Evolutionary conservation across 495 filamentous ascomycete genomes (phyloP).

Genomic region (Aspergillus steynii): DNA sequence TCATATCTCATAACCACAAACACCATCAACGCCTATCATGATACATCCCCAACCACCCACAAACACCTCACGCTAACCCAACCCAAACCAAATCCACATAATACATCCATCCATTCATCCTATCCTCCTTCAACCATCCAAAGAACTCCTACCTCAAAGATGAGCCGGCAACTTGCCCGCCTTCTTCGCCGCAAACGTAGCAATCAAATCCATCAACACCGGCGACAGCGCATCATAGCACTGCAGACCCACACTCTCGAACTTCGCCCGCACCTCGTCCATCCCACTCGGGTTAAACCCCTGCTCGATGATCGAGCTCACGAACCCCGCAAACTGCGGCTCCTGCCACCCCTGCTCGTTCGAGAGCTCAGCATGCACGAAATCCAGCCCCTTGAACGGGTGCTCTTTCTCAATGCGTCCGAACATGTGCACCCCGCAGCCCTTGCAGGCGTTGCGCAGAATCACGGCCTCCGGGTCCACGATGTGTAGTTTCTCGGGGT

Average conservation of each 20-base stretch:
- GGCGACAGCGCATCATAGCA: slow-evolving; percentile 58
- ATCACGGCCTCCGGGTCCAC: slow-evolving; percentile 54
- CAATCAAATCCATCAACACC: slow-evolving; percentile 58
- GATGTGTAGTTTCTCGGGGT: slow-evolving; percentile 52
- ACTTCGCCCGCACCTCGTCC: slow-evolving; percentile 47
- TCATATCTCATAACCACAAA: no score
- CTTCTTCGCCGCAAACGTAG: slow-evolving; percentile 54
- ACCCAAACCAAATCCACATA: no score
- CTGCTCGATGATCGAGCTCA: slow-evolving; percentile 62
- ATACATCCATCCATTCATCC: no score
- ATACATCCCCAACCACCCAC: no score
- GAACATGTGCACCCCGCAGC: slow-evolving; percentile 57
- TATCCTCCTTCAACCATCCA: no score
- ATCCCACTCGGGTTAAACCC: slow-evolving; percentile 55
- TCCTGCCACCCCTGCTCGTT: slow-evolving; percentile 60
- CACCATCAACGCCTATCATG: no score
- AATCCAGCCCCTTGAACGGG: slow-evolving; percentile 61
- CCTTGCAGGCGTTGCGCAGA: slow-evolving; percentile 56
- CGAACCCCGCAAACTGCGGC: slow-evolving; percentile 62
- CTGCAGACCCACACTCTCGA: slow-evolving; percentile 50
- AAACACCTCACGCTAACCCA: no score
- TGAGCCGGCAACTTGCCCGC: slow-evolving; percentile 21
- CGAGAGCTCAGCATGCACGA: slow-evolving; percentile 60
- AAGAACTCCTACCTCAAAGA: neutral
- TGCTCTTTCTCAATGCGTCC: slow-evolving; percentile 62